phyloP scores from a whole-genome alignment of 495 filamentous ascomycete species.

The Thermochaetoides thermophila region DNA sequence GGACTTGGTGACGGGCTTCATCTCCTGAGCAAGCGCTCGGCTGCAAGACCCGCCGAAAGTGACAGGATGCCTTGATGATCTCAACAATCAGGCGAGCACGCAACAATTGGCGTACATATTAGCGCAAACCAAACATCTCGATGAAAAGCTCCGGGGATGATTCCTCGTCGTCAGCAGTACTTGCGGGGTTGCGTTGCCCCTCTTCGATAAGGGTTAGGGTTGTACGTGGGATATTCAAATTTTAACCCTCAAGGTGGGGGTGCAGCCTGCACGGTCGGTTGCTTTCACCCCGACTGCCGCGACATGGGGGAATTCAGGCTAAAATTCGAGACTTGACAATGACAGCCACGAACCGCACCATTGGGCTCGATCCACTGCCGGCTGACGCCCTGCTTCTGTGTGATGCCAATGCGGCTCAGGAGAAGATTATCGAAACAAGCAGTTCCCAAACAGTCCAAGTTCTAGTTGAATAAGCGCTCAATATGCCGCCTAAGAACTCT shows the following conservation, averaged over 20 bases:
- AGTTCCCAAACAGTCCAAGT: constrained; percentile 1
- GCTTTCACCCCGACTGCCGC: not conserved
- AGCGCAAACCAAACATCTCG: no score
- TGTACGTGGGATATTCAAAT: not conserved
- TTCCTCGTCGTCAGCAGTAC: no score
- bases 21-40: no score
- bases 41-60: no score
- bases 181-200: not conserved
- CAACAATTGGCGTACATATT: no score
- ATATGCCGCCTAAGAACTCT: no score
- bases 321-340: not conserved
- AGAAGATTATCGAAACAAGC: constrained; percentile 1
- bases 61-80: no score
- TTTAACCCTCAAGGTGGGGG: not conserved
- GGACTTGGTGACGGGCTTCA: no score
- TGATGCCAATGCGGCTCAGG: constrained; percentile 5
- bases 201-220: constrained; percentile 5
- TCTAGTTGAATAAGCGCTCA: no score
- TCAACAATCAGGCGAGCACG: no score
- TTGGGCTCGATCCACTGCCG: no score
- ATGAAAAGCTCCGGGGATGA: no score
- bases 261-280: not conserved
- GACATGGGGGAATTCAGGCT: constrained; percentile 1
- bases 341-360: not conserved
- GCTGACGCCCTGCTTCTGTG: not conserved